Evolutionary conservation across 1,284 basidiomycete species (phyloP).

Genomic region (Cerioporus squamosus): DNA sequence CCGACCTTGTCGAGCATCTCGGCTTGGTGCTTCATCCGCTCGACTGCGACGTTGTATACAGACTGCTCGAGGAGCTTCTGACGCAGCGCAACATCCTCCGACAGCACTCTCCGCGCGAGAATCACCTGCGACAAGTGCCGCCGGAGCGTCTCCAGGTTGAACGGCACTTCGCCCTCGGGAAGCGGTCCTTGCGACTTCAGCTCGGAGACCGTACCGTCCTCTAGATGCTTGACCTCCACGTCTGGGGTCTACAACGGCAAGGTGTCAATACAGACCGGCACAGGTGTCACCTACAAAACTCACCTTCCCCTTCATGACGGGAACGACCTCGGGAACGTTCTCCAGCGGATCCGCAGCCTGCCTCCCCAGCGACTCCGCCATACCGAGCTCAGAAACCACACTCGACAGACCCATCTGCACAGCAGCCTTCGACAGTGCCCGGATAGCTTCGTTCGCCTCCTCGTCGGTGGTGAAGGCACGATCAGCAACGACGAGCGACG

Average conservation of each 20-base stretch:
- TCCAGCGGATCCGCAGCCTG: conserved; percentile 47
- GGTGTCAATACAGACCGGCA: too few species aligned
- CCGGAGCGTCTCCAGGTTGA: conserved; percentile 73
- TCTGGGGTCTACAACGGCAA: not conserved
- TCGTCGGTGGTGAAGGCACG: conserved; percentile 57
- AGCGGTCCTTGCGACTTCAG: conserved; percentile 26
- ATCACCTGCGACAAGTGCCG: conserved; percentile 66
- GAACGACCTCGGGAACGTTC: conserved; percentile 60
- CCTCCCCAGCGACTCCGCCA: conserved; percentile 51
- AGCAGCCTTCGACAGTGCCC: conserved; percentile 61
- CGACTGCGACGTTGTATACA: conserved; percentile 82
- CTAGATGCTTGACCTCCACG: conserved; percentile 25
- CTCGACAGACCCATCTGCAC: conserved; percentile 54
- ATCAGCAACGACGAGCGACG: conserved; percentile 60
- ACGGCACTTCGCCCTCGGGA: conserved; percentile 55
- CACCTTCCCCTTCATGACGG: conserved; percentile 46
- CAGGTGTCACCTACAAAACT: conserved; percentile 8
- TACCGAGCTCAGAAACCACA: conserved; percentile 60
- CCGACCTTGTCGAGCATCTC: conserved; percentile 65
- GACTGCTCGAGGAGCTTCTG: conserved; percentile 86
- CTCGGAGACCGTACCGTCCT: conserved; percentile 21
- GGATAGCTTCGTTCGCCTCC: conserved; percentile 59
- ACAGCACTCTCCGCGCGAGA: conserved; percentile 65
- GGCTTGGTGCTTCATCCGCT: conserved; percentile 71
- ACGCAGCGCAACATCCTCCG: conserved; percentile 70